Conservation (phyloP, 2,329 filamentous ascomycete genomes). For the Fusarium clavum region DNA sequence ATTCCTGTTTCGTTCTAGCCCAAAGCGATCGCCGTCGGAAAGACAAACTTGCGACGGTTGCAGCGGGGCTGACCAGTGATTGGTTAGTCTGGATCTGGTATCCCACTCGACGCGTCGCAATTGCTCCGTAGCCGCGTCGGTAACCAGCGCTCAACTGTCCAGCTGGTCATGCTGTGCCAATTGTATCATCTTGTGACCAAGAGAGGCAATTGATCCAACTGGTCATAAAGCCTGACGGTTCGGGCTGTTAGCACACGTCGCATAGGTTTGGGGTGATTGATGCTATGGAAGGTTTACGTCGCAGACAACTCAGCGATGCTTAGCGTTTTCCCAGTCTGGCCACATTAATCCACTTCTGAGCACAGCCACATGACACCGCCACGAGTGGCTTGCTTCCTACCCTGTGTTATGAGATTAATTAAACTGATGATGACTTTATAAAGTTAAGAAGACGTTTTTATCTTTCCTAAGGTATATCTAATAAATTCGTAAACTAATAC, state of each 20-base stretch:
- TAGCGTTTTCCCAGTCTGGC: background rate
- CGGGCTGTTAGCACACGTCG: rapidly evolving
- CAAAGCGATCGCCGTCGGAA: constrained; percentile 2
- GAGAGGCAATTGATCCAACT: background rate
- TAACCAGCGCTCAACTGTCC: rapidly evolving
- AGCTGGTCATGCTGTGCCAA: background rate
- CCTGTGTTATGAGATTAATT: background rate
- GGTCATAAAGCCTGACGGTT: background rate
- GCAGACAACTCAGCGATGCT: background rate
- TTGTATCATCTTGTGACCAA: background rate
- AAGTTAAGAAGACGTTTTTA: background rate
- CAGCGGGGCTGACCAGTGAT: background rate
- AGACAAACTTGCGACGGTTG: constrained; percentile 7
- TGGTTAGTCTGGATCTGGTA: background rate
- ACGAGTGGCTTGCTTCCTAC: background rate
- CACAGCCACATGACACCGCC: background rate
- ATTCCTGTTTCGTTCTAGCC: background rate
- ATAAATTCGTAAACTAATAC: rapidly evolving
- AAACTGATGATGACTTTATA: rapidly evolving
- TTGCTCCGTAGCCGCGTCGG: background rate
- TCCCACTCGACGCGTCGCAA: background rate
- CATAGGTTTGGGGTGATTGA: background rate
- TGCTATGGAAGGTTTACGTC: background rate
- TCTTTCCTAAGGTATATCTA: background rate
- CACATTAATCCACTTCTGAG: background rate